Evolutionary conservation across 2,329 filamentous ascomycete genomes (phyloP).

Genomic region (Fusarium coicis): DNA sequence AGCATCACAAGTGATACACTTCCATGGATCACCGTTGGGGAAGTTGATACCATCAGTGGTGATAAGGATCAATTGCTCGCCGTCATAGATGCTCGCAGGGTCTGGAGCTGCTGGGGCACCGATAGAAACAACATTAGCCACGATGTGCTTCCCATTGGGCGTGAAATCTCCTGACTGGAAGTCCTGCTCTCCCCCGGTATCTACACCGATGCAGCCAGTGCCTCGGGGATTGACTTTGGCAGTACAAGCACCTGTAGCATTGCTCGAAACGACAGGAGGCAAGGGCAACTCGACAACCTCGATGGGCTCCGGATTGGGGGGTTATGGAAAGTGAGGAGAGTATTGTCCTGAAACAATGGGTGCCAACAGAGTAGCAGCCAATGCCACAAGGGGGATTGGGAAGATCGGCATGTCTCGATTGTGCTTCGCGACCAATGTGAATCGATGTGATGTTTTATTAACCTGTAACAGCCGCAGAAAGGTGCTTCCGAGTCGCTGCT

Average conservation of each 20-base stretch:
- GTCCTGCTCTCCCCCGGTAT: neutral
- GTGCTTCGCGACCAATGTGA: neutral
- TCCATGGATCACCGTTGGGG: slow-evolving; percentile 58
- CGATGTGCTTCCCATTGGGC: slow-evolving; percentile 56
- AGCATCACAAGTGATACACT: slow-evolving; percentile 58
- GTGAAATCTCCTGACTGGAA: slow-evolving; percentile 46
- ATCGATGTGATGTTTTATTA: neutral
- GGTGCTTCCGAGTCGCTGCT: neutral
- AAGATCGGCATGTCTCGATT: neutral
- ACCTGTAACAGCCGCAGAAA: neutral
- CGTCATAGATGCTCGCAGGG: slow-evolving; percentile 48
- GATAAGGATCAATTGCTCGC: slow-evolving; percentile 52
- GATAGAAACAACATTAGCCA: slow-evolving; percentile 52
- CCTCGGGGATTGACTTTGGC: neutral
- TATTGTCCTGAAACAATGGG: neutral
- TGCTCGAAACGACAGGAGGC: neutral
- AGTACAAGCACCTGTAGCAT: neutral
- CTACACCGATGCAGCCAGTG: neutral
- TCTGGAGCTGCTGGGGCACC: slow-evolving; percentile 55
- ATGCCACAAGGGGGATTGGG: neutral
- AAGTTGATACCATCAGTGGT: slow-evolving; percentile 55
- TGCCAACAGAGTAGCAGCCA: neutral
- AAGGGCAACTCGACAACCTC: neutral
- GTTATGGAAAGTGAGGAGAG: neutral
- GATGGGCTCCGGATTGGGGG: neutral